Base-by-base conservation (phyloP, 495 filamentous ascomycete genomes). In the Podospora didyma region DNA sequence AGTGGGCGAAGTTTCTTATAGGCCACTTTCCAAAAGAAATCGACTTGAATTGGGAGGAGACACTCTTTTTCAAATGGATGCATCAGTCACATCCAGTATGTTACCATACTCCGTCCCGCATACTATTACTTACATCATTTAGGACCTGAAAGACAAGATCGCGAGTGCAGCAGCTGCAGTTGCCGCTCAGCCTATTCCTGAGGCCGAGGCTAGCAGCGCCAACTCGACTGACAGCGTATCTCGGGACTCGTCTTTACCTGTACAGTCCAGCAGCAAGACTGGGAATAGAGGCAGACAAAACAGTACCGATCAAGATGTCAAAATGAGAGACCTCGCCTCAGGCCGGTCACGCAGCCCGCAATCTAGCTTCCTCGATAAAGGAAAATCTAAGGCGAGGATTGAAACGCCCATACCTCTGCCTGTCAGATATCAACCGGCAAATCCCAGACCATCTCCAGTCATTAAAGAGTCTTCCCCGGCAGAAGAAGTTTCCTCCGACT, bases 1-100 rank as follows among this genome's bases (percentile, higher is more conserved):
- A 73, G 31, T 74, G 75, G 50, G 69, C 68, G 7, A 42, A 62
- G 7, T 78, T 79, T 35, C 51, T 80, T 6, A 63, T 78, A 22
- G 53, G 65, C 4, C 75, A 78, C 48, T 77, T 77, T 23, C 61
- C 62, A 1, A 79, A 73, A 51, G 66, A 70, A 24, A n/a, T 28
- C 1, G 61, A 54, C 0, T 42, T 67, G 17, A 31, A 39, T 2
- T 75, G 72, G 73, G 48, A 66, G 7, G 51, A 53, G 7, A 79
- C 76, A 1, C 31, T 23, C 7, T 73, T 81, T 23, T 59, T 72
- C 47, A 61, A 64, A 16, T 71, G 67, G 64, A 46, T 80, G 22
- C 55, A 59, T 7, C 28, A 54, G 1, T 47, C 61, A 53, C 67
- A 69, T 53, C 65, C 69, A 0, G 75, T 79, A 63, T 44, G 70